phyloP scores from a whole-genome alignment of 2,329 filamentous ascomycete genomes.

The Amauroascus niger region DNA sequence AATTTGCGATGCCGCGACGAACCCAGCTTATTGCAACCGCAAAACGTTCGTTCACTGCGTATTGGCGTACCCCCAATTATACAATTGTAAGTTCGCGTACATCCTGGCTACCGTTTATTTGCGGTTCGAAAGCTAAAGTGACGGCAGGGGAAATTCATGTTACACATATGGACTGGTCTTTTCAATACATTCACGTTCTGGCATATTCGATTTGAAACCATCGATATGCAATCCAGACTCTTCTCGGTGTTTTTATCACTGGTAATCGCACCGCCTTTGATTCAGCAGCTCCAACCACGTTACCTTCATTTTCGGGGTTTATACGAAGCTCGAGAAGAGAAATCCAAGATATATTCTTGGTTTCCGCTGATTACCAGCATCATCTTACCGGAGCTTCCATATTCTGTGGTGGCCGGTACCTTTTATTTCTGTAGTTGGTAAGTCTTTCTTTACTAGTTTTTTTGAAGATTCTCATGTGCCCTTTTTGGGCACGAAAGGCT shows the following conservation, averaged over 20 bases:
- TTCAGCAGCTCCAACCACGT: constrained; percentile 66
- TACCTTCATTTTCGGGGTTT: constrained; percentile 58
- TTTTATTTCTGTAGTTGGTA: constrained; percentile 59
- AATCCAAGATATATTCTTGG: constrained; percentile 74
- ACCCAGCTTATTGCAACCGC: constrained; percentile 48
- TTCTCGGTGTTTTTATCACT: constrained; percentile 71
- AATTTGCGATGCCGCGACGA: constrained; percentile 53
- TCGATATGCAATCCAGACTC: constrained; percentile 60
- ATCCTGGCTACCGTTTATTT: neutral
- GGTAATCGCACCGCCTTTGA: constrained; percentile 62
- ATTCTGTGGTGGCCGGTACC: constrained; percentile 54
- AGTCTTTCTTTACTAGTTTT: constrained; percentile 12
- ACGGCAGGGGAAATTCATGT: constrained; percentile 50
- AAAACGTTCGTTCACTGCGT: constrained; percentile 50
- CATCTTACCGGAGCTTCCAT: constrained; percentile 61
- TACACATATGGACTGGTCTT: constrained; percentile 53
- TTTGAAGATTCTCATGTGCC: neutral
- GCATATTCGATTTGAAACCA: constrained; percentile 46
- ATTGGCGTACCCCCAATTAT: constrained; percentile 59
- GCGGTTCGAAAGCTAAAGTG: neutral
- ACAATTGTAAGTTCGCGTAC: constrained; percentile 25
- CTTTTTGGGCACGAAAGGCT: constrained; percentile 17
- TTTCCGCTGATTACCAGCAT: constrained; percentile 56
- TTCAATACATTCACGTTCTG: constrained; percentile 66
- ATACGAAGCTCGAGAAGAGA: constrained; percentile 62